Evolutionary conservation across 78 protist species (phyloP), one percentile per base, ranked within the genome.

Genomic region (Mastigamoeba balamuthi): DNA sequence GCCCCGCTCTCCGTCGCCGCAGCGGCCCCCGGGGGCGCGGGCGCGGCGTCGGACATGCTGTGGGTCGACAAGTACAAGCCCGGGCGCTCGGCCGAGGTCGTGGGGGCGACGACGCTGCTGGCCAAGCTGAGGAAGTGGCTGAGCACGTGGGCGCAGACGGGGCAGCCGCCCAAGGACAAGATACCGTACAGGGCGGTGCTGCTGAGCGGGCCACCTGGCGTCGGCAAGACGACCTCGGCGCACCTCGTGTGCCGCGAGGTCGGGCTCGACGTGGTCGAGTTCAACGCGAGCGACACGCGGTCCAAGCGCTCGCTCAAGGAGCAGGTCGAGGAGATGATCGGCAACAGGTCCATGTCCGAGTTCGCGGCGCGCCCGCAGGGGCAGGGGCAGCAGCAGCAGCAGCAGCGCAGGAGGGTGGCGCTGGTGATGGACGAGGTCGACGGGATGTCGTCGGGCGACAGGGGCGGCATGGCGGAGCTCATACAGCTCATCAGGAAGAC

Each of bases 361-460:
- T 82, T 76, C 85, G 75, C 77, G 40, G 27, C n/a, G n/a, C n/a
- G n/a, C n/a, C n/a, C n/a, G n/a, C n/a, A n/a, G n/a, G n/a, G n/a
- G 6, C n/a, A 52, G n/a, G 44, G 75, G 10, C 0, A 3, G 1
- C 10, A 38, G 29, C 42, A 71, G 44, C 6, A 3, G 44, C 36
- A 38, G 6, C 1, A 41, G 1, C 66, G 8, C 3, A 52, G 72
- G 27, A 68, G 9, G 30, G 10, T 39, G 1, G 72, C 80, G 6
- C 40, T 91, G 9, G 76, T 95, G 65, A 88, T 97, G 95, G 99
- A 97, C 75, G 99, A 97, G 74, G 93, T 95, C 17, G 99, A 95
- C 58, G 99, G 99, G 6, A 91, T 94, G 94, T 69, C 91, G 9
- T 67, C 80, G 36, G 98, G 97, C 33, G 99, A 98, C 71, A 69